Percentiles rank a stretch among this genome's conserved stretches.
Conservation (phyloP, 2,329 filamentous ascomycete genomes). For the Sporothrix euskadiensis region DNA sequence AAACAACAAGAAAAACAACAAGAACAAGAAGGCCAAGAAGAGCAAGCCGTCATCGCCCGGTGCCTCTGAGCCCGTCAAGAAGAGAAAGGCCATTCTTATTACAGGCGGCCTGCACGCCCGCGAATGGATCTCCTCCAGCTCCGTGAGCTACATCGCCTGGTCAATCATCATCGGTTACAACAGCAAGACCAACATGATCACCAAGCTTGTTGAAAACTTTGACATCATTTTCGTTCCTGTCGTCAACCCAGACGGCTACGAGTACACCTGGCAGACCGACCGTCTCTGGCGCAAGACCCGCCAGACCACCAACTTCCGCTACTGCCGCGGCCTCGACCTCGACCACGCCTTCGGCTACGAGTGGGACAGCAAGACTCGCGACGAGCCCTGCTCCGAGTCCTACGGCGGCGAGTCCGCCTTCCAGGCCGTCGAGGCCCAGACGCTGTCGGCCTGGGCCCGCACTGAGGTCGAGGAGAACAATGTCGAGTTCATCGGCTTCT, state of each 20-base stretch:
- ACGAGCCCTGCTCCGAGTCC: conserved; percentile 87
- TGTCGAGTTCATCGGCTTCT: conserved; percentile 75
- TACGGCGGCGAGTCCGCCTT: conserved; percentile 84
- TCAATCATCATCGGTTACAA: conserved; percentile 82
- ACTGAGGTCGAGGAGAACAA: conserved; percentile 72
- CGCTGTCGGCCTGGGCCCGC: conserved; percentile 77
- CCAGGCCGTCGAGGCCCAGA: conserved; percentile 74
- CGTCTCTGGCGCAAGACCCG: conserved; percentile 94
- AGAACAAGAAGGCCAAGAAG: conserved; percentile 10
- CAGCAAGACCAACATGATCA: conserved; percentile 69
- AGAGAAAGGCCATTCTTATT: conserved; percentile 48
- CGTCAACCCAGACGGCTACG: conserved; percentile 90
- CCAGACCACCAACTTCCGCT: conserved; percentile 76
- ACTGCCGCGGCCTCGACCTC: conserved; percentile 85
- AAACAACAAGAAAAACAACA: background rate
- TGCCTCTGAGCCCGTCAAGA: background rate
- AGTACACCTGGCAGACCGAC: conserved; percentile 89
- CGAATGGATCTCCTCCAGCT: conserved; percentile 94
- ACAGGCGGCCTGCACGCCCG: conserved; percentile 87
- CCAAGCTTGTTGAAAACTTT: conserved; percentile 76
- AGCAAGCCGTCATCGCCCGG: background rate
- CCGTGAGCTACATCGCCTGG: conserved; percentile 88
- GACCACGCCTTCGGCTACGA: conserved; percentile 83
- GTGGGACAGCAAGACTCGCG: conserved; percentile 67
- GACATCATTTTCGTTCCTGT: conserved; percentile 88